Evolutionary conservation across 768 basidiomycete species (phyloP).

Genomic region (Boletus edulis): DNA sequence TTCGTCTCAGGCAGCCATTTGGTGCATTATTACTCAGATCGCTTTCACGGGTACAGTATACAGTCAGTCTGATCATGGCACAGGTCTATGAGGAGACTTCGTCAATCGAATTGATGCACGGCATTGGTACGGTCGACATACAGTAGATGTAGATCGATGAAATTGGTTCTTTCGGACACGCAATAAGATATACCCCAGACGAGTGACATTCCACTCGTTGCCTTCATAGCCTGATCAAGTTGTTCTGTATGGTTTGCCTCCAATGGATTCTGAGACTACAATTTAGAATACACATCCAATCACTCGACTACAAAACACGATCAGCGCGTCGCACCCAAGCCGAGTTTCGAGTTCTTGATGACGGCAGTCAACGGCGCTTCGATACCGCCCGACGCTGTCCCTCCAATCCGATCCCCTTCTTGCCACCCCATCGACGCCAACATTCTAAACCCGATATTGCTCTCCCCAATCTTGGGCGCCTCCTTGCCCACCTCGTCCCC

Average conservation of each 20-base stretch:
- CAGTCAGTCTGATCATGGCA: not conserved
- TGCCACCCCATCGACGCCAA: slow-evolving; percentile 90
- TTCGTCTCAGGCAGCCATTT: not conserved
- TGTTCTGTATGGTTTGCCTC: too few species aligned
- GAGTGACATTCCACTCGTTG: too few species aligned
- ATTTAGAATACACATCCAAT: too few species aligned
- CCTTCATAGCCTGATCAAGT: too few species aligned
- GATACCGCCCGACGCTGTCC: slow-evolving; percentile 52
- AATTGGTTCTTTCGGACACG: too few species aligned
- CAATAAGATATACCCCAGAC: too few species aligned
- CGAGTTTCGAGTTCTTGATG: slow-evolving; percentile 83
- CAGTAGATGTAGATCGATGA: too few species aligned
- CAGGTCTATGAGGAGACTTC: not conserved
- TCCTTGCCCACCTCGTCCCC: slow-evolving; percentile 89
- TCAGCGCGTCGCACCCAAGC: slow-evolving; percentile 61
- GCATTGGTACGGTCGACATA: not conserved
- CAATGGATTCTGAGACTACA: not conserved
- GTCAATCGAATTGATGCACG: too few species aligned
- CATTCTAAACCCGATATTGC: slow-evolving; percentile 87
- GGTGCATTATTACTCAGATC: not conserved
- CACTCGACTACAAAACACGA: too few species aligned
- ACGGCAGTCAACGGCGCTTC: slow-evolving; percentile 77
- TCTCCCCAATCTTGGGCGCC: slow-evolving; percentile 75
- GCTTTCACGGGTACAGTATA: not conserved
- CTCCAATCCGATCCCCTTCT: slow-evolving; percentile 78